Evolutionary conservation across 2,329 filamentous ascomycete genomes (phyloP).

Genomic region (Venturiaceae sp.): DNA sequence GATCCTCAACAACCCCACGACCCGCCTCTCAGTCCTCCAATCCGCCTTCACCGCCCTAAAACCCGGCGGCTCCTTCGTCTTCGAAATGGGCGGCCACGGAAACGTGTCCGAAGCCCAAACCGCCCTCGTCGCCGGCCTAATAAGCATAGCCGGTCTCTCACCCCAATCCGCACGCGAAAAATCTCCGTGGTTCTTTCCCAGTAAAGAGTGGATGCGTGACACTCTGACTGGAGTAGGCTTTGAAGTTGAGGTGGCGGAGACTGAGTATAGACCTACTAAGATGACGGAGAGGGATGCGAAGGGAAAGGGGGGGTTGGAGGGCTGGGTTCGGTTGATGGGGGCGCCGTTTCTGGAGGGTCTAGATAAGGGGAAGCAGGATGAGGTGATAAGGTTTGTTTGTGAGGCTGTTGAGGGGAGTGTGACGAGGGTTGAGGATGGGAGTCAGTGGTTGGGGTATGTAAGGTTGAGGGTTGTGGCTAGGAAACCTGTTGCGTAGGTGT

Average conservation of each 20-base stretch:
- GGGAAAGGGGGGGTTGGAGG: slow-evolving; percentile 48
- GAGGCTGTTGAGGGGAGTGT: slow-evolving; percentile 47
- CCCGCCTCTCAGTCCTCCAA: slow-evolving; percentile 42
- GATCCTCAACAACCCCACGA: slow-evolving; percentile 37
- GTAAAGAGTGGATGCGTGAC: slow-evolving; percentile 45
- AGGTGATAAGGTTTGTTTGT: slow-evolving; percentile 43
- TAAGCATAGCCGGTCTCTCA: slow-evolving; percentile 41
- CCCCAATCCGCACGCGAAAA: slow-evolving; percentile 38
- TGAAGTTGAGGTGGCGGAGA: slow-evolving; percentile 40
- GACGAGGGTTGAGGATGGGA: slow-evolving; percentile 46
- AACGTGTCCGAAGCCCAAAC: slow-evolving; percentile 56
- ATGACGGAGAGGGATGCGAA: slow-evolving; percentile 27
- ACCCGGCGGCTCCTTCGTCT: slow-evolving; percentile 49
- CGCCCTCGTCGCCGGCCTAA: slow-evolving; percentile 45
- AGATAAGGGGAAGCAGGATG: slow-evolving; percentile 39
- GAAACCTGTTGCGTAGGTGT: background rate
- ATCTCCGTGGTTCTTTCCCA: slow-evolving; percentile 65
- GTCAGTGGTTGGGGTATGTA: slow-evolving; percentile 38
- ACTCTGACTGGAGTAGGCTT: slow-evolving; percentile 31
- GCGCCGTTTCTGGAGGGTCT: slow-evolving; percentile 48
- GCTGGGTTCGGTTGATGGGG: slow-evolving; percentile 58
- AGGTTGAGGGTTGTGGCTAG: slow-evolving; percentile 39
- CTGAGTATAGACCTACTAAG: slow-evolving; percentile 55
- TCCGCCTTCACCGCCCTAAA: slow-evolving; percentile 43
- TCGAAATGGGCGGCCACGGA: slow-evolving; percentile 64